phyloP scores from a whole-genome alignment of 768 basidiomycete species.

The Fibroporia radiculosa region DNA sequence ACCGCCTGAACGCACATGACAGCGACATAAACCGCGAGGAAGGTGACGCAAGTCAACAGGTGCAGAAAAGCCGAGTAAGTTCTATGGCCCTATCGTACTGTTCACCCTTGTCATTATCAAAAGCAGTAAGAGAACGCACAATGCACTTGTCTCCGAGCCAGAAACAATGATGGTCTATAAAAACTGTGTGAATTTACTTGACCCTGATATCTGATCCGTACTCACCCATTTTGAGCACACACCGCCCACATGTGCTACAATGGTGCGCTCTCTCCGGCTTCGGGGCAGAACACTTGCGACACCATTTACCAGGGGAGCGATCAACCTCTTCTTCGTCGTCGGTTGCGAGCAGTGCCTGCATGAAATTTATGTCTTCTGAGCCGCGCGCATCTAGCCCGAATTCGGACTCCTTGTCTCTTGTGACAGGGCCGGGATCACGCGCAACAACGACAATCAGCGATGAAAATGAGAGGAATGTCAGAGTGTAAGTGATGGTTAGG shows the following conservation, averaged over 20 bases:
- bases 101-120: background rate
- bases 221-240: conserved; percentile 82
- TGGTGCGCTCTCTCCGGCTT: conserved; percentile 81
- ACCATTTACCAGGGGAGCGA: conserved; percentile 46
- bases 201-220: conserved; percentile 1
- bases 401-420: conserved; percentile 5
- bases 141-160: conserved; percentile 77
- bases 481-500: conserved; percentile 49
- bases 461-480: conserved; percentile 62
- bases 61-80: conserved; percentile 82
- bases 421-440: conserved; percentile 68
- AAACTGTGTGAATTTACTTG: background rate
- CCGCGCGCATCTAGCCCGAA: conserved; percentile 7
- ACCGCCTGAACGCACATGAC: conserved; percentile 45
- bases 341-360: conserved; percentile 51
- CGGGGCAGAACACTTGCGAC: conserved; percentile 70
- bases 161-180: conserved; percentile 76
- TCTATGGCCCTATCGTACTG: conserved; percentile 56
- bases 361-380: conserved; percentile 35
- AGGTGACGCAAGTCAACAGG: conserved; percentile 56
- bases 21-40: conserved; percentile 57
- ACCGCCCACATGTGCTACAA: conserved; percentile 59
- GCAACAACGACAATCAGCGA: conserved; percentile 67
- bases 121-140: conserved; percentile 32
- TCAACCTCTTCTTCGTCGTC: conserved; percentile 29